Evolutionary conservation across 495 filamentous ascomycete species (phyloP).

Genomic region (Hyaloscypha hepaticicola): DNA sequence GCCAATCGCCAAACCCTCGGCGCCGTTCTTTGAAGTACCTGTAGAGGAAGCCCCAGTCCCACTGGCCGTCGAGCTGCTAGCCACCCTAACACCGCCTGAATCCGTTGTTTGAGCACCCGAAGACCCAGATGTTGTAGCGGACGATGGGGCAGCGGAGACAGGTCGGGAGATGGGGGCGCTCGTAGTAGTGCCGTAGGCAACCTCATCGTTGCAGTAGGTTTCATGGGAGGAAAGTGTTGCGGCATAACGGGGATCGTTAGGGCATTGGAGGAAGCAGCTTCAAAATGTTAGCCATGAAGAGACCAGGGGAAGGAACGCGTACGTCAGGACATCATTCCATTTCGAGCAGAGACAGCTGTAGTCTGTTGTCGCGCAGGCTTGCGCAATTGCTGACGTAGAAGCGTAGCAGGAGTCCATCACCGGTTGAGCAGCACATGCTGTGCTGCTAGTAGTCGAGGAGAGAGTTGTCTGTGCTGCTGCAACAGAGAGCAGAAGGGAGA

Average conservation of each 20-base stretch:
- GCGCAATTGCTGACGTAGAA: constrained; percentile 19
- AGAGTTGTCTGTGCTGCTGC: constrained; percentile 14
- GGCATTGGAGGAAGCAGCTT: constrained; percentile 31
- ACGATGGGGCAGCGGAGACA: constrained; percentile 2
- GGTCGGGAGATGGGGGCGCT: constrained; percentile 15
- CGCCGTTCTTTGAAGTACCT: constrained; percentile 19
- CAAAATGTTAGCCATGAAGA: neutral
- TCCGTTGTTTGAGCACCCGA: constrained; percentile 1
- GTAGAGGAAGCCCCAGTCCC: neutral
- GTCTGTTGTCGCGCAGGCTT: constrained; percentile 18
- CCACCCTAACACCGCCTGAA: constrained; percentile 2
- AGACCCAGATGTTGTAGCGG: neutral
- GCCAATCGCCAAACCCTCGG: constrained; percentile 9
- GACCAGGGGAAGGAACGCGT: neutral
- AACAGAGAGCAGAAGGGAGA: constrained; percentile 23
- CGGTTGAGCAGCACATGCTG: constrained; percentile 25
- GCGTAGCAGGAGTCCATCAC: constrained; percentile 26
- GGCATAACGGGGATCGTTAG: constrained; percentile 21
- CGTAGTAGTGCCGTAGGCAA: constrained; percentile 17
- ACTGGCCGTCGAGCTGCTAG: neutral
- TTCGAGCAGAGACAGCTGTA: constrained; percentile 27
- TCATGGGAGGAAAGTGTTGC: constrained; percentile 1
- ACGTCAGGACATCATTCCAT: constrained; percentile 28
- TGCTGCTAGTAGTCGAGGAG: neutral
- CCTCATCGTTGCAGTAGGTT: constrained; percentile 25